Percentiles rank a stretch among this genome's conserved stretches.
These are phyloP conservation scores for Trebouxia sp. DNA, from an alignment of 139 green algal species.

Conservation along the genomic window DNA sequence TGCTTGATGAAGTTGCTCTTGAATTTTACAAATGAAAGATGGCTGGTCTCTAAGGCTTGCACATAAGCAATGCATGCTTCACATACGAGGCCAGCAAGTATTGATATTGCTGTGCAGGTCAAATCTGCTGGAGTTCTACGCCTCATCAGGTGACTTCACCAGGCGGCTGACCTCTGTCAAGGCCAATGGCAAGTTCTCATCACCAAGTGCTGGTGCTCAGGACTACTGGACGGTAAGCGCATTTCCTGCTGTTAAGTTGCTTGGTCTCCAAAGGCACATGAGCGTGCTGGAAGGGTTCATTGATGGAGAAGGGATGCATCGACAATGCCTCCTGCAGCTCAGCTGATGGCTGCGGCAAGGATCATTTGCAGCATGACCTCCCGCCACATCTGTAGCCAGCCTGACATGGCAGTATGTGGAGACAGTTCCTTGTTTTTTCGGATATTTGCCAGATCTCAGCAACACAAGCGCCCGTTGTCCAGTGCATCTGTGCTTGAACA, in stretches of 20 bases:
- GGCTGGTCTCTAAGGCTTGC: not conserved
- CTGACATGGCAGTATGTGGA: too few relatives aligned
- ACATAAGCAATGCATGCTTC: not conserved
- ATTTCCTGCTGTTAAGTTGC: not conserved
- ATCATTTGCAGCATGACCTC: too few relatives aligned
- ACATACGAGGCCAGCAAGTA: too few relatives aligned
- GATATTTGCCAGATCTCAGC: too few relatives aligned
- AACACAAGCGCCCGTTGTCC: too few relatives aligned
- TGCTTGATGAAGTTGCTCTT: not conserved
- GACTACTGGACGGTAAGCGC: constrained; percentile 39
- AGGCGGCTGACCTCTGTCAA: constrained; percentile 74
- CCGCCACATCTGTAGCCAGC: too few relatives aligned
- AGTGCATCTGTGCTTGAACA: too few relatives aligned
- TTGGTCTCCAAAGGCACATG: too few relatives aligned
- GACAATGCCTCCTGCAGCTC: too few relatives aligned
- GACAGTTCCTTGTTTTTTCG: too few relatives aligned
- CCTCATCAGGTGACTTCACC: constrained; percentile 85
- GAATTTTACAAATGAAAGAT: constrained; percentile 19
- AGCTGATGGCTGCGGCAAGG: too few relatives aligned
- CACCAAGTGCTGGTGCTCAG: constrained; percentile 49
- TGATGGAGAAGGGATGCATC: too few relatives aligned
- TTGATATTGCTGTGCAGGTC: not conserved
- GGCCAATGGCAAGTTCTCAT: constrained; percentile 88
- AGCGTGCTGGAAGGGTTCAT: not conserved
- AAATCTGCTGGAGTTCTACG: constrained; percentile 78